phyloP scores from a whole-genome alignment of 768 basidiomycete genomes.

The Infundibulicybe gibba region DNA sequence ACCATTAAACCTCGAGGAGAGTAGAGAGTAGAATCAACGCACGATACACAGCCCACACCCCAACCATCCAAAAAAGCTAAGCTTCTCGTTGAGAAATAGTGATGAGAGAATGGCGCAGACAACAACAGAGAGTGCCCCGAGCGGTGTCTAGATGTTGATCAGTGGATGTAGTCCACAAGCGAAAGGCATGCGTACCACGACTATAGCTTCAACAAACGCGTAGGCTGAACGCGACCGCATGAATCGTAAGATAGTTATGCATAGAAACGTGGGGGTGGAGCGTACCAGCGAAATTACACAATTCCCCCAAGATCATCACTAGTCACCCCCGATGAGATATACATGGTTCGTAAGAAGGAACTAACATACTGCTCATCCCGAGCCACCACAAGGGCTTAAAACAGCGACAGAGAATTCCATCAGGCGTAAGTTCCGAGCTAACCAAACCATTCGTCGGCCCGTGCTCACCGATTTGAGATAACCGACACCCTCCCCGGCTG shows the following conservation, averaged over 20 bases:
- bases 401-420: slow-evolving; percentile 5
- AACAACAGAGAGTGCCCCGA: slow-evolving; percentile 96
- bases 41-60: slow-evolving; percentile 91
- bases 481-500: slow-evolving; percentile 81
- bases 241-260: slow-evolving; percentile 15
- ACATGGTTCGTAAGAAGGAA: too few species aligned
- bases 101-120: slow-evolving; percentile 92
- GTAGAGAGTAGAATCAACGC: slow-evolving; percentile 22
- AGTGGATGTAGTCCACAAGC: slow-evolving; percentile 3
- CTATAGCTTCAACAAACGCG: slow-evolving; percentile 88
- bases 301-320: slow-evolving; percentile 92
- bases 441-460: not conserved
- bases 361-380: slow-evolving; percentile 77
- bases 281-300: slow-evolving; percentile 83
- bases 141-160: slow-evolving; percentile 61
- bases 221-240: slow-evolving; percentile 47
- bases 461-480: slow-evolving; percentile 88
- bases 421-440: slow-evolving; percentile 3
- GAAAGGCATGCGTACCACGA: slow-evolving; percentile 60
- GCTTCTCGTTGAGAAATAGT: slow-evolving; percentile 87
- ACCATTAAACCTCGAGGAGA: slow-evolving; percentile 1
- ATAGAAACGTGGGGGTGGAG: slow-evolving; percentile 23
- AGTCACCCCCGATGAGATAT: not conserved
- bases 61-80: slow-evolving; percentile 96
- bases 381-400: slow-evolving; percentile 85